Evolutionary conservation across 1,139 yeast species (phyloP).

Genomic region (Suhomyces taliae): DNA sequence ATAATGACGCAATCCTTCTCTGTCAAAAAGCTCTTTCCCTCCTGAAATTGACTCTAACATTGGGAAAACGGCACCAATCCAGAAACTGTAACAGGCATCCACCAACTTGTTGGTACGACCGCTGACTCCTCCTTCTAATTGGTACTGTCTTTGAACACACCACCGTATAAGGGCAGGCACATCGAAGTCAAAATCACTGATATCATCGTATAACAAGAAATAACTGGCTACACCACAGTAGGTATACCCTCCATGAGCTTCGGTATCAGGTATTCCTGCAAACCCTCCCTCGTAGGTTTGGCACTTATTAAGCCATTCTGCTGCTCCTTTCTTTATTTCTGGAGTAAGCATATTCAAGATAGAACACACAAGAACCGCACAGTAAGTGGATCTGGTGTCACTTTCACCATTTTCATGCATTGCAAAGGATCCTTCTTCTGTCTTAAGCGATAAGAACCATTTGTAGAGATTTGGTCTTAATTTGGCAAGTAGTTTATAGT

Average conservation of each 20-base stretch:
- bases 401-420: constrained; percentile 82
- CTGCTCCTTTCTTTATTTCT: constrained; percentile 54
- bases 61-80: constrained; percentile 85
- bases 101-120: constrained; percentile 94
- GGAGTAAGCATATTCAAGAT: constrained; percentile 63
- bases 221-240: constrained; percentile 84
- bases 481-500: constrained; percentile 30
- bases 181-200: constrained; percentile 27
- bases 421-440: constrained; percentile 66
- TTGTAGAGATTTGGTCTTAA: constrained; percentile 43
- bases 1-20: constrained; percentile 61
- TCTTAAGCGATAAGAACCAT: constrained; percentile 71
- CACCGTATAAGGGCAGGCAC: constrained; percentile 54
- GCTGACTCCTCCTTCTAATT: constrained; percentile 78
- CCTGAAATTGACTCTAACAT: constrained; percentile 56
- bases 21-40: constrained; percentile 41
- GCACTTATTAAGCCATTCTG: constrained; percentile 64
- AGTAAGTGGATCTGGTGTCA: constrained; percentile 85
- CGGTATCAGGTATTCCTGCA: constrained; percentile 77
- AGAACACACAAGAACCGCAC: constrained; percentile 76
- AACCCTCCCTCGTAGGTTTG: constrained; percentile 97
- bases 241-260: constrained; percentile 97
- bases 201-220: constrained; percentile 43
- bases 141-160: constrained; percentile 68
- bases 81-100: constrained; percentile 94